Percentiles rank a stretch among this genome's conserved stretches.
Conservation (phyloP, 176 grass and related monocot genomes). For the Oryza longistaminata region DNA sequence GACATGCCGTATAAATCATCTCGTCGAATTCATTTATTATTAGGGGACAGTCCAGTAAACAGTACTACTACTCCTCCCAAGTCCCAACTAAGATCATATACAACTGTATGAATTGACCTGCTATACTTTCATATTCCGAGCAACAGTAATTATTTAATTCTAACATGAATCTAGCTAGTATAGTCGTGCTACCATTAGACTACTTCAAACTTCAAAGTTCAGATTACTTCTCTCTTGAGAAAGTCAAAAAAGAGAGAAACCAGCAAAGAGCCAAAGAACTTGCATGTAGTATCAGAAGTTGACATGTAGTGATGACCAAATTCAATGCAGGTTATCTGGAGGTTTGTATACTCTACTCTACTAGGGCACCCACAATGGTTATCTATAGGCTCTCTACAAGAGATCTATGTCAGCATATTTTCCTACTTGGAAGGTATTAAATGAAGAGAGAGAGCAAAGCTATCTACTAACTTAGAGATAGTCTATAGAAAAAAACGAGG, state of each 20-base stretch:
- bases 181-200: slow-evolving; percentile 13
- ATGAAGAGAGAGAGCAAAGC: too few species aligned
- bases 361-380: too few species aligned
- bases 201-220: too few species aligned
- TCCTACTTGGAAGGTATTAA: too few species aligned
- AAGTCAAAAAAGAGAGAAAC: slow-evolving; percentile 7
- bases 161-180: not conserved
- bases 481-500: too few species aligned
- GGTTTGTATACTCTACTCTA: not conserved
- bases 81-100: not conserved
- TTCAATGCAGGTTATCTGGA: not conserved
- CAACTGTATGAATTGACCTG: slow-evolving; percentile 9
- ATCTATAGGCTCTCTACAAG: too few species aligned
- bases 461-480: too few species aligned
- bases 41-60: slow-evolving; percentile 9
- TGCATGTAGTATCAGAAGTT: slow-evolving; percentile 7
- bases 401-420: too few species aligned
- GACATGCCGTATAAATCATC: not conserved
- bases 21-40: not conserved
- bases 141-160: slow-evolving; percentile 7
- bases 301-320: not conserved
- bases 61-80: not conserved
- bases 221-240: not conserved
- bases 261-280: not conserved
- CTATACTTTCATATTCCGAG: not conserved